A percentile compares a stretch with the other conserved stretches of the same genome.
These are phyloP conservation scores for Penicillium steckii DNA, from an alignment of 495 filamentous ascomycete genomes.

Conservation along the genomic window DNA sequence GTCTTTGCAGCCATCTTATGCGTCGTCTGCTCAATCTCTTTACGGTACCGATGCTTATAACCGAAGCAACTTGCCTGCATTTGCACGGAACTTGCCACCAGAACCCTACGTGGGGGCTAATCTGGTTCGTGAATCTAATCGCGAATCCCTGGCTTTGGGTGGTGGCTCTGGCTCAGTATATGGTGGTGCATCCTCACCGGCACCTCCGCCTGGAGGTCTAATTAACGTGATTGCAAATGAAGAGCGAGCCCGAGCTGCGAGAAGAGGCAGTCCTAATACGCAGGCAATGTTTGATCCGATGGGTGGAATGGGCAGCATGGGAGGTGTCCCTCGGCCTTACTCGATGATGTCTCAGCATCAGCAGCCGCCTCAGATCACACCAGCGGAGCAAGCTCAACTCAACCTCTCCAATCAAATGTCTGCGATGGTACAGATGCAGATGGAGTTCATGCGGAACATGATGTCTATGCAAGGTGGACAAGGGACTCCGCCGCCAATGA, in stretches of 20 bases:
- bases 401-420: slow-evolving; percentile 88
- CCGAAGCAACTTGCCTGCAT: slow-evolving; percentile 65
- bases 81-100: slow-evolving; percentile 80
- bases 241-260: slow-evolving; percentile 72
- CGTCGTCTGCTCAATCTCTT: slow-evolving; percentile 43
- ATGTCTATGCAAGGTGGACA: slow-evolving; percentile 67
- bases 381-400: slow-evolving; percentile 73
- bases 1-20: slow-evolving; percentile 34
- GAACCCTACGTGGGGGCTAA: slow-evolving; percentile 89
- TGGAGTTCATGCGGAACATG: slow-evolving; percentile 76
- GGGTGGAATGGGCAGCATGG: slow-evolving; percentile 16
- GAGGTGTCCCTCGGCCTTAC: slow-evolving; percentile 44
- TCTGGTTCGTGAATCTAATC: slow-evolving; percentile 68
- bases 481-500: slow-evolving; percentile 17
- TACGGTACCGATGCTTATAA: slow-evolving; percentile 33
- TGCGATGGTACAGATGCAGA: slow-evolving; percentile 90
- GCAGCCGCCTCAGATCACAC: slow-evolving; percentile 26
- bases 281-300: slow-evolving; percentile 45
- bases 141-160: slow-evolving; percentile 74
- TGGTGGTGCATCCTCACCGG: slow-evolving; percentile 39
- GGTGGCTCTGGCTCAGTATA: slow-evolving; percentile 58
- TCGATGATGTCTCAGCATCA: slow-evolving; percentile 35
- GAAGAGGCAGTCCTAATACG: slow-evolving; percentile 74
- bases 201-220: slow-evolving; percentile 64
- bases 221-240: slow-evolving; percentile 89